These are phyloP conservation scores for Lepidium africanum DNA, from an alignment of 345 rosid species.

Conservation along the genomic window DNA sequence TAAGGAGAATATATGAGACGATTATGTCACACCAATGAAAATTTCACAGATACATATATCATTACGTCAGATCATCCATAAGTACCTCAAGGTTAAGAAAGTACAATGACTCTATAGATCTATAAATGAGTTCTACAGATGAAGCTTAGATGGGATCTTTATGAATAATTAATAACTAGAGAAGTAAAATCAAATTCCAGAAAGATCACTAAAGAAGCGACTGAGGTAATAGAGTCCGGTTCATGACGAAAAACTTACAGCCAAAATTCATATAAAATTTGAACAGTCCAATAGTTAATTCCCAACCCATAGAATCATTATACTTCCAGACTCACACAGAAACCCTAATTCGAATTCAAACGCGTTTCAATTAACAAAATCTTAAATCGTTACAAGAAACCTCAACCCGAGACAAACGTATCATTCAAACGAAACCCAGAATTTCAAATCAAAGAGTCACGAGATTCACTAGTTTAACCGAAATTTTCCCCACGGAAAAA, in stretches of 20 bases:
- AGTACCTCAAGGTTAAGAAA: not conserved
- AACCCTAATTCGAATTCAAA: conserved; percentile 26
- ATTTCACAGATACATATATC: not conserved
- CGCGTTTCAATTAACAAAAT: not conserved
- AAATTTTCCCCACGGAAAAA: not conserved
- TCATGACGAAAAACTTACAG: not conserved
- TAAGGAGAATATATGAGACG: not conserved
- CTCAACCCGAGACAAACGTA: not conserved
- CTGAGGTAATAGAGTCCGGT: not conserved
- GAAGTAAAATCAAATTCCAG: not conserved
- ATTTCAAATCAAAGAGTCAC: conserved; percentile 11
- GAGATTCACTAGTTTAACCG: not conserved
- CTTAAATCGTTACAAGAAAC: not conserved
- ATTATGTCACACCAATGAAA: not conserved
- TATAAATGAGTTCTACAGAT: not conserved
- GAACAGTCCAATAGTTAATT: not conserved
- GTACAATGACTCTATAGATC: not conserved
- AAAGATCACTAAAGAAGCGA: not conserved
- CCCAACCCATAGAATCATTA: not conserved
- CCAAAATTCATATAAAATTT: not conserved
- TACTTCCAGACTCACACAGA: not conserved
- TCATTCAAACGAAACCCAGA: not conserved
- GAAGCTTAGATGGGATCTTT: not conserved
- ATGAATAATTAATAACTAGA: not conserved
- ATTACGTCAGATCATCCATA: not conserved